Conservation (phyloP, 2,329 filamentous ascomycete genomes). For the Botrytis paeoniae region DNA sequence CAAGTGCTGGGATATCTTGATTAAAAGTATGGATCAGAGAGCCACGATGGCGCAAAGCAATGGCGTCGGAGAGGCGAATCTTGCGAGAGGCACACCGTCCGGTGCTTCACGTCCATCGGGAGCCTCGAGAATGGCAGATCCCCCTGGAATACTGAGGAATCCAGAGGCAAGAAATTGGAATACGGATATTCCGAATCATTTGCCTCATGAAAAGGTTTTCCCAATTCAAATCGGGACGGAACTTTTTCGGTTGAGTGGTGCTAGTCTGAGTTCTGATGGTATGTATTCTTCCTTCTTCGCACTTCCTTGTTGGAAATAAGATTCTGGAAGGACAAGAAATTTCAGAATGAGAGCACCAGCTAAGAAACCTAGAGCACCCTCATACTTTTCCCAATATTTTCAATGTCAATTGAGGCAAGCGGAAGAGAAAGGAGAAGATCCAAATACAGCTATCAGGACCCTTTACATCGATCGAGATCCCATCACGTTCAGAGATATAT, state of each 20-base stretch:
- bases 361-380: constrained; percentile 71
- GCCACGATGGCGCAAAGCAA: neutral
- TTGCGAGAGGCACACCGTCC: neutral
- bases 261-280: constrained; percentile 71
- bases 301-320: neutral
- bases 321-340: neutral
- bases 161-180: constrained; percentile 28
- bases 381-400: constrained; percentile 95
- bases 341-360: constrained; percentile 28
- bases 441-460: constrained; percentile 58
- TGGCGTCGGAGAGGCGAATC: neutral
- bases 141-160: constrained; percentile 29
- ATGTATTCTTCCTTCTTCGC: constrained; percentile 38
- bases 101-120: neutral
- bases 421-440: constrained; percentile 47
- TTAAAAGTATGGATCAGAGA: neutral
- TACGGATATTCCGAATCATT: constrained; percentile 38
- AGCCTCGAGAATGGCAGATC: constrained; percentile 11
- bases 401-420: constrained; percentile 71
- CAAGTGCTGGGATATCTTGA: neutral
- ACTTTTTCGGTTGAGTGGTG: constrained; percentile 66
- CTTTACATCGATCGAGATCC: constrained; percentile 96
- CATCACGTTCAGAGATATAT: constrained; percentile 82
- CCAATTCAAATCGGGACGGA: constrained; percentile 68
- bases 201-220: constrained; percentile 50